phyloP scores from a whole-genome alignment of 805 yeast genomes.

The Myxozyma udenii region DNA sequence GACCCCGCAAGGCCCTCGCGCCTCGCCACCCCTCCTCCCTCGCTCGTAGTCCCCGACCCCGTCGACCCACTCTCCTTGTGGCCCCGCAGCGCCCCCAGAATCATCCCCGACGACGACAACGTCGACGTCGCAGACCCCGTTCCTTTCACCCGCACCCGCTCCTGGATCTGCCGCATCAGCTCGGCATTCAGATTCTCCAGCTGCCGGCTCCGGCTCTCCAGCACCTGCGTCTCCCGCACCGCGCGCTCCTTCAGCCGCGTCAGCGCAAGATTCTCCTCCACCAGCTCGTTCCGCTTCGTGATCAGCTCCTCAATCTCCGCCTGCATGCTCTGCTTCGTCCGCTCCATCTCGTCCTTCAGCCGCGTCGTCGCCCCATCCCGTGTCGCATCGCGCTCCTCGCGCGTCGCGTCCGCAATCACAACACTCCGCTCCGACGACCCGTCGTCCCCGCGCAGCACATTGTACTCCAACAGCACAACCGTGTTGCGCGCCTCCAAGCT shows the following conservation, averaged over 20 bases:
- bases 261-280: constrained; percentile 36
- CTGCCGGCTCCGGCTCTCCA: constrained; percentile 39
- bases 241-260: constrained; percentile 32
- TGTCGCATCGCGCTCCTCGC: constrained; percentile 34
- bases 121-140: constrained; percentile 3
- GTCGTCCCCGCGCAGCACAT: constrained; percentile 44
- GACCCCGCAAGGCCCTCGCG: too few relatives aligned
- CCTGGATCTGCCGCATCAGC: constrained; percentile 38
- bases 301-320: constrained; percentile 45
- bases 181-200: constrained; percentile 41
- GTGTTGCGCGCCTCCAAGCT: constrained; percentile 38
- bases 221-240: constrained; percentile 36
- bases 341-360: constrained; percentile 47
- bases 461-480: constrained; percentile 42
- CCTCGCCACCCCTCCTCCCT: too few relatives aligned
- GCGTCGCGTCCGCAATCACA: background rate
- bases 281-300: constrained; percentile 33
- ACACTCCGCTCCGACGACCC: constrained; percentile 31
- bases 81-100: background rate
- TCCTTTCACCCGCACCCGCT: constrained; percentile 32
- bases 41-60: too few relatives aligned
- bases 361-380: constrained; percentile 44
- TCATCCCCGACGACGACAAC: background rate
- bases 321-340: constrained; percentile 48
- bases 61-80: constrained; percentile 5